phyloP scores from a whole-genome alignment of 164 flowering plant genomes.

The Liquidambar formosana region DNA sequence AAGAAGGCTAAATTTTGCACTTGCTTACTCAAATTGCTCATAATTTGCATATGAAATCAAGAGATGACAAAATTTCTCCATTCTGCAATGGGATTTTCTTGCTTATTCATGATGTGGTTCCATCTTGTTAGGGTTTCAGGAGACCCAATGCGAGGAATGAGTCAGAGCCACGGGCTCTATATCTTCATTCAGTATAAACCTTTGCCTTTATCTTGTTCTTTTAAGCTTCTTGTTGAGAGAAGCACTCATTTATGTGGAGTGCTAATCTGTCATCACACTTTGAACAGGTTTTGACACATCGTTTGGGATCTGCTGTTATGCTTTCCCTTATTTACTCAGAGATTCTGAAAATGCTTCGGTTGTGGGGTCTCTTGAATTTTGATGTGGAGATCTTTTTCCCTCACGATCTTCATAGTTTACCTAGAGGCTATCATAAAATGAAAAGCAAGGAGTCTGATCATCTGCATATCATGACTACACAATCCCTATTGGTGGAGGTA shows the following conservation, averaged over 20 bases:
- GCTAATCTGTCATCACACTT: neutral
- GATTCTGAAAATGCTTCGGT: constrained; percentile 71
- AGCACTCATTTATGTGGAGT: neutral
- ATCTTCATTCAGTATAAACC: constrained; percentile 72
- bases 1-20: neutral
- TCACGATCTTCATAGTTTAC: constrained; percentile 58
- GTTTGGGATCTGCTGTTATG: constrained; percentile 76
- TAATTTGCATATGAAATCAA: neutral
- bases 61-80: neutral
- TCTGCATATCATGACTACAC: constrained; percentile 63
- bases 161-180: constrained; percentile 52
- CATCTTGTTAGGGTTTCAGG: constrained; percentile 56
- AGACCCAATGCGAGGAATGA: constrained; percentile 36
- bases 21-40: neutral
- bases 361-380: constrained; percentile 68
- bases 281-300: constrained; percentile 79
- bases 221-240: neutral
- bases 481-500: constrained; percentile 66
- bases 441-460: constrained; percentile 77
- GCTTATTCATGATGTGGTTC: neutral
- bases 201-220: constrained; percentile 3
- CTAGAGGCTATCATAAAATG: constrained; percentile 72
- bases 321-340: constrained; percentile 79
- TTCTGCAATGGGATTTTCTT: neutral
- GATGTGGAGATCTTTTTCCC: constrained; percentile 80